Conservation (phyloP, 495 filamentous ascomycete genomes). For the Penicillium pulvis region DNA sequence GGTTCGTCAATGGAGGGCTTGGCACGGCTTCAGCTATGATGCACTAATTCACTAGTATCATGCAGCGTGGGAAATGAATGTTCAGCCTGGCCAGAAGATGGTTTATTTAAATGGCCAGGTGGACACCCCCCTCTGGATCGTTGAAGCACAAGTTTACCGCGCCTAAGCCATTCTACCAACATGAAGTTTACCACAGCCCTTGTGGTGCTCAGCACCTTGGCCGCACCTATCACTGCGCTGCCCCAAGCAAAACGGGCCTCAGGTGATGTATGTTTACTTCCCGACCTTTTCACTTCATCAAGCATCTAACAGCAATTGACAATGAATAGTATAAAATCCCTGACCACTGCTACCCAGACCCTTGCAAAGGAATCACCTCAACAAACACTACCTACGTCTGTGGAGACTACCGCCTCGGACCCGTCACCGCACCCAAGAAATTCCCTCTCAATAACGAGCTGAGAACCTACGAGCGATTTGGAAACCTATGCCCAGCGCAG, state of each 20-base stretch:
- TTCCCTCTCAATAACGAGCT: conserved; percentile 42
- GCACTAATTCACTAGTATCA: neutral
- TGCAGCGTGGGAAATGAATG: neutral
- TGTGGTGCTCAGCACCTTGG: conserved; percentile 3
- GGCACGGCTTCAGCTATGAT: neutral
- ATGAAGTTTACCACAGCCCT: conserved; percentile 1
- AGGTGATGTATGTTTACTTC: neutral
- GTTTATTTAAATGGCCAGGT: neutral
- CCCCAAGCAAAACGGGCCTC: neutral
- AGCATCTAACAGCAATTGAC: neutral
- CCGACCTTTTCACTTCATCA: neutral
- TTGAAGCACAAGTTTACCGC: neutral
- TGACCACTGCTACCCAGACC: conserved; percentile 24
- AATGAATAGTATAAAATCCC: conserved; percentile 14
- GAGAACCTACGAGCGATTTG: conserved; percentile 49
- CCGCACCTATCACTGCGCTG: conserved; percentile 1
- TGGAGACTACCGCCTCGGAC: conserved; percentile 55
- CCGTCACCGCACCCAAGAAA: conserved; percentile 38
- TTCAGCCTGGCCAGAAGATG: neutral
- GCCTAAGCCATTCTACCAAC: neutral
- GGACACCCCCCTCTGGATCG: neutral
- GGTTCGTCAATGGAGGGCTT: neutral
- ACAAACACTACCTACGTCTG: conserved; percentile 46
- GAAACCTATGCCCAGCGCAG: conserved; percentile 46
- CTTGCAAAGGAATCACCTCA: conserved; percentile 45